Base-by-base conservation (phyloP, 192 early-diverging fungal species). In the Entophlyctis luteolus region DNA sequence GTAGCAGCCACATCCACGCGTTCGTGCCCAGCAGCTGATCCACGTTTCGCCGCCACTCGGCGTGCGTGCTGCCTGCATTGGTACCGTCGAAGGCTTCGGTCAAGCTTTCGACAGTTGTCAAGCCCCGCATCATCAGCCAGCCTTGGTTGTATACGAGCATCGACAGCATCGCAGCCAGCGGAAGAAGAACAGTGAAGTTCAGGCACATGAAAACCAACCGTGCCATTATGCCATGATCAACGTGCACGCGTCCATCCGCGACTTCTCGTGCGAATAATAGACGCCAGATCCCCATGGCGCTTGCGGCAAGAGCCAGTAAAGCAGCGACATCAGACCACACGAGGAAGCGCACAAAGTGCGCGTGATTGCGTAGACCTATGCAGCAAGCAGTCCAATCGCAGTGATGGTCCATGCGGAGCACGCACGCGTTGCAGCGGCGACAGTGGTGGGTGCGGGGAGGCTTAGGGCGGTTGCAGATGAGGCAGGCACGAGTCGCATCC, bases 351-450 rank as follows among this genome's bases (percentile, higher is more conserved):
- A 42, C 39, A n/a, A 42, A 42, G n/a, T 42, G 39, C 39, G 39
- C 10, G 10, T 12, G 39, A n/a, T 42, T 42, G 39, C 8, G n/a
- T 8, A 42, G n/a, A n/a, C 39, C 39, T 12, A 42, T 42, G 39
- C 39, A 42, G 39, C 39, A 8, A n/a, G 39, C 39, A n/a, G 39
- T 42, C 39, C 39, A 42, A 8, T 8, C n/a, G 39, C 56, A 58
- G 33, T 58, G 56, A 20, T 58, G 56, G 33, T 58, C 56, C 56
- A 58, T 58, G 28, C 33, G 25, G 14, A 58, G 33, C 10, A 58
- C 56, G 56, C 56, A 58, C 18, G 28, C 28, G 18, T 58, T 58
- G 32, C 56, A 58, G 22, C 25, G 18, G 28, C 33, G 25, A 33
- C 56, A 58, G 33, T 58, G 56, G 34, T 58, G 56, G 28, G 56